phyloP scores from a whole-genome alignment of 306 rosid genomes.

The Quillaja saponaria region DNA sequence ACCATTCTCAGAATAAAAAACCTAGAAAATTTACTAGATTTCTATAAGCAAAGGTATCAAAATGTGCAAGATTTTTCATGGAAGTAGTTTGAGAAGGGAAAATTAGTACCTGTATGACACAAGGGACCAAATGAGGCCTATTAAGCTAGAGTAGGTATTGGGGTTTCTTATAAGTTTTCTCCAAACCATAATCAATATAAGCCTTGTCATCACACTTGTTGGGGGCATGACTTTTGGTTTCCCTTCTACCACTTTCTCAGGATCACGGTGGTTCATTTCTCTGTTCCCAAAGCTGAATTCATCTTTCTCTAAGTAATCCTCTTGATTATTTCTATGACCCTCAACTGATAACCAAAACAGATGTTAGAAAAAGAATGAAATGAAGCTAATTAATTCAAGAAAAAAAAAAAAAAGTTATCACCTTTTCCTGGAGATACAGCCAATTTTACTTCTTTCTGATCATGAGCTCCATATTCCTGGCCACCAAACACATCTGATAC shows the following conservation, averaged over 20 bases:
- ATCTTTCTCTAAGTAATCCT: conserved; percentile 64
- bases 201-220: conserved; percentile 91
- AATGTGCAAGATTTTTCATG: conserved; percentile 5
- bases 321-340: conserved; percentile 60
- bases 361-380: background rate
- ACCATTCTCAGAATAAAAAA: conserved; percentile 2
- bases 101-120: conserved; percentile 62
- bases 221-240: conserved; percentile 72
- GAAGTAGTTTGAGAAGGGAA: background rate
- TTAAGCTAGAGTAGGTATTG: conserved; percentile 81
- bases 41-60: conserved; percentile 1
- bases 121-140: conserved; percentile 87
- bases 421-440: conserved; percentile 77
- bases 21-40: background rate
- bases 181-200: conserved; percentile 93
- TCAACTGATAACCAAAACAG: conserved; percentile 49
- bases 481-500: conserved; percentile 81
- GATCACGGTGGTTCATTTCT: conserved; percentile 39
- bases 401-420: conserved; percentile 16
- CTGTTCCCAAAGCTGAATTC: conserved; percentile 84
- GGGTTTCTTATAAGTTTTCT: conserved; percentile 89
- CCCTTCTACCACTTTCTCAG: conserved; percentile 55
- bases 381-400: background rate
- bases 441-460: conserved; percentile 62
- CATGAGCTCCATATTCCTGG: conserved; percentile 62